Evolutionary conservation across 768 basidiomycete species (phyloP), one percentile per base, ranked within the genome.

Genomic region (Boletus sp.): DNA sequence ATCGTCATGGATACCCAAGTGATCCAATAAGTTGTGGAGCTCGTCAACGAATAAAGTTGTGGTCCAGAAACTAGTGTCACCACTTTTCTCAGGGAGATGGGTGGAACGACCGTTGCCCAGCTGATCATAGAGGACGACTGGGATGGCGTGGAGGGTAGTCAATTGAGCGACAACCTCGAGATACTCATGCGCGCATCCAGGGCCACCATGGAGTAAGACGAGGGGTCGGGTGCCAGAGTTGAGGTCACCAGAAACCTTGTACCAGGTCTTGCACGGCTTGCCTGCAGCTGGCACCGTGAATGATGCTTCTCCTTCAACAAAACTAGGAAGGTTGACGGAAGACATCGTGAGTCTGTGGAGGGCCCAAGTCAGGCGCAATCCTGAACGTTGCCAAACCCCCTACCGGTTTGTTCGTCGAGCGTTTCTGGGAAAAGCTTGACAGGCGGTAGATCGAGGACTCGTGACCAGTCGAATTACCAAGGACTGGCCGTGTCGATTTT

Each of bases 51-150:
- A 83, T 6, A 83, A 71, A 50, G 75, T 64, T 29, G 70, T 63
- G 17, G 72, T 79, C 81, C 81, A 83, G 68, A 84, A 84, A 13
- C 39, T 37, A 2, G 62, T 56, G 32, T 76, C 72, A 14, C 69
- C 71, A 7, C 62, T 71, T 58, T 79, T 82, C 55, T 82, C 78
- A 9, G 64, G 76, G 19, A 83, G 70, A 57, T 82, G 80, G 9
- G 81, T 81, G 13, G 82, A 84, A 25, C 67, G 66, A n/a, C 81
- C 81, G 51, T 67, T 74, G 8, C 82, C 83, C 42, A 84, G 53
- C 60, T 84, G 83, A 62, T 82, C 80, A 66, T 84, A 83, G 43
- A 82, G 60, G 38, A 85, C 60, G 59, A 83, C 71, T 11, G 81
- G 80, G 43, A 78, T 79, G 30, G 57, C 44, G 50, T 70, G 60